Base-by-base conservation (phyloP, 345 rosid species). In the Nasturtium officinale region DNA sequence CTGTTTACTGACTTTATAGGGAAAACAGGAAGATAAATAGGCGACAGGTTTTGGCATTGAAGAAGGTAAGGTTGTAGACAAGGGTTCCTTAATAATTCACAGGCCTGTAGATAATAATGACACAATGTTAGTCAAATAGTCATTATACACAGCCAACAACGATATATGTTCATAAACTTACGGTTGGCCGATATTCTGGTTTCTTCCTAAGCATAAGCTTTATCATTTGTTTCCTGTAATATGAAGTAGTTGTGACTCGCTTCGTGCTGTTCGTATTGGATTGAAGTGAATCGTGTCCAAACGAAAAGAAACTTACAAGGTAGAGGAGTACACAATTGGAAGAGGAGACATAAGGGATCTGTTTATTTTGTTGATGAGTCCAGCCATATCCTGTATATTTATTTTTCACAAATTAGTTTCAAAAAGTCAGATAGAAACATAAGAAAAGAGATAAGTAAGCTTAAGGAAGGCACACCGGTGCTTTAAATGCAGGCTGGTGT, bases 401-500 rank as follows among this genome's bases (percentile, higher is more conserved):
- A n/a, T n/a, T 46, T 12, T 6, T 38, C 16, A 71, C 21, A 69
- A 15, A 13, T 76, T 15, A 76, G 64, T 40, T 59, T 59, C 50
- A 55, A 18, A 7, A 35, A 37, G 47, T 71, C 71, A 63, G 35
- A 73, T 17, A 69, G 48, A 53, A 48, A 58, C 26, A 37, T 50
- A 52, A 18, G 5, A 11, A 1, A 9, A 25, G 16, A 72, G 17
- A 61, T 8, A 21, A 0, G 15, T 55, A 68, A 67, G 68, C 68
- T 65, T 61, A 67, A 73, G 59, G 82, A 7, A 60, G 67, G 13
- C 97, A 78, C 69, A 95, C 99, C 57, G 83, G 88, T 79, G 99
- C 97, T 82, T 91, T 87, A 80, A 95, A 95, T 11, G 94, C 87
- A 12, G 97, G 94, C 55, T 95, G 99, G 71, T 95, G 97, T 40